Percentiles rank a stretch among this genome's conserved stretches.
Conservation (phyloP, 768 basidiomycete genomes). For the Lactarius akahatsu region DNA sequence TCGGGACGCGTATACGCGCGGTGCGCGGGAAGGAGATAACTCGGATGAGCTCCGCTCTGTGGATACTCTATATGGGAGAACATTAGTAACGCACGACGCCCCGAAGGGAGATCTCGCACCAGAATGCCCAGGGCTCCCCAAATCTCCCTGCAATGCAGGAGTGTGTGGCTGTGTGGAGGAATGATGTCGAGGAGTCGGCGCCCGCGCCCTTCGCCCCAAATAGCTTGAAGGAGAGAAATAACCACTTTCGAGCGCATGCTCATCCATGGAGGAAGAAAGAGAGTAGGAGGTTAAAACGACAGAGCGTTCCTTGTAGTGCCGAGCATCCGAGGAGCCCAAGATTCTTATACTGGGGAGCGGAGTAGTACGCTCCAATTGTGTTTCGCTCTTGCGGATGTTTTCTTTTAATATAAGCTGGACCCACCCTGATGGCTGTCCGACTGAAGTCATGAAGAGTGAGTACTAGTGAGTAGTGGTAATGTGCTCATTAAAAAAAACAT, state of each 20-base stretch:
- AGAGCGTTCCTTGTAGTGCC: conserved; percentile 14
- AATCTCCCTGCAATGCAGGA: not conserved
- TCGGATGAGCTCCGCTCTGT: not conserved
- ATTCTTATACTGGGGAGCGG: conserved; percentile 16
- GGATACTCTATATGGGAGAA: not conserved
- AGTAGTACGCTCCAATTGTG: not conserved
- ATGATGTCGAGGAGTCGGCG: conserved; percentile 8
- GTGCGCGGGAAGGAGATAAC: conserved; percentile 1
- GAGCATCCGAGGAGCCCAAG: conserved; percentile 14
- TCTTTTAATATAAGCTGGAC: conserved; percentile 18
- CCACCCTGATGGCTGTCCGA: conserved; percentile 14
- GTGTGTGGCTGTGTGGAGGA: conserved; percentile 1
- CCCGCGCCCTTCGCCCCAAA: conserved; percentile 18
- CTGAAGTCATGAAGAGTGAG: conserved; percentile 2
- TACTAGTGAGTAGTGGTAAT: not conserved
- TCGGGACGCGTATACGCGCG: not conserved
- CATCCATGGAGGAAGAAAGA: conserved; percentile 24
- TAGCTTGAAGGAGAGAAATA: conserved; percentile 11
- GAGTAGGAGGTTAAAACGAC: conserved; percentile 7
- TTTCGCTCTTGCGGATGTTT: not conserved
- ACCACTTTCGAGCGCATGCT: conserved; percentile 13
- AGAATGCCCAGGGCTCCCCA: not conserved
- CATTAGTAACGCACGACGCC: not conserved
- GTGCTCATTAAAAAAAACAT: conserved; percentile 1
- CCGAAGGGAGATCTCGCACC: conserved; percentile 7